Base-by-base conservation (phyloP, 371 early-diverging fungal species). In the Mucor lusitanicus region DNA sequence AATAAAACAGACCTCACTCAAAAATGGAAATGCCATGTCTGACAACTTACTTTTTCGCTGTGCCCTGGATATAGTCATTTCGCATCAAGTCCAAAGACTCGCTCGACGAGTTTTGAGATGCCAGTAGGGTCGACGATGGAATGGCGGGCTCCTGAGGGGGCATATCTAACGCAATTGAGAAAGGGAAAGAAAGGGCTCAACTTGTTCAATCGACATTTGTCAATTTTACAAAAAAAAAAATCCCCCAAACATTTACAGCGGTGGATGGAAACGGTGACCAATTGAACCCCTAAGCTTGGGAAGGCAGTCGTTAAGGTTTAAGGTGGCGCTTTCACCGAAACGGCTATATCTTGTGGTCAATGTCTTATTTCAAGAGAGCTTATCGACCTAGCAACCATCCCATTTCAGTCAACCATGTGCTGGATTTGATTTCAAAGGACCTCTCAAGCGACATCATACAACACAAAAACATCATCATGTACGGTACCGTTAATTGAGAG, bases 11-110 rank as follows among this genome's bases (percentile, higher is more conserved):
- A 21, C 6, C 13, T 30, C 48, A 42, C 21, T 44, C 12, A 8
- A 30, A 19, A 32, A 39, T 19, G 33, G 33, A 23, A 33, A 65
- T 58, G n/a, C 7, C 33, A 58, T 8, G 28, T 30, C 19, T 39
- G n/a, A 11, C 15, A 33, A 23, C 17, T 33, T 64, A 72, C 72
- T 64, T 68, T 72, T 61, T 67, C 15, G 30, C 44, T 32, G 61
- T 55, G 30, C 68, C 68, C 61, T 68, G 68, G 6, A 68, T 35
- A 67, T 61, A 67, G 27, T 72, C 68, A 61, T 27, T 65, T 56
- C 62, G 61, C 67, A 72, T 61, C 60, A 68, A 50, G 61, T 67
- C 65, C 4, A 72, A 32, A 23, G 72, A 72, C 44, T 72, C 72
- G 3, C 53, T 65, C 0, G 68, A 68, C 0, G 59, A 30, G 25